Percentiles rank a stretch among this genome's conserved stretches.
These are phyloP conservation scores for Penicillium arizonense DNA, from an alignment of 495 filamentous ascomycete genomes.

Conservation along the genomic window DNA sequence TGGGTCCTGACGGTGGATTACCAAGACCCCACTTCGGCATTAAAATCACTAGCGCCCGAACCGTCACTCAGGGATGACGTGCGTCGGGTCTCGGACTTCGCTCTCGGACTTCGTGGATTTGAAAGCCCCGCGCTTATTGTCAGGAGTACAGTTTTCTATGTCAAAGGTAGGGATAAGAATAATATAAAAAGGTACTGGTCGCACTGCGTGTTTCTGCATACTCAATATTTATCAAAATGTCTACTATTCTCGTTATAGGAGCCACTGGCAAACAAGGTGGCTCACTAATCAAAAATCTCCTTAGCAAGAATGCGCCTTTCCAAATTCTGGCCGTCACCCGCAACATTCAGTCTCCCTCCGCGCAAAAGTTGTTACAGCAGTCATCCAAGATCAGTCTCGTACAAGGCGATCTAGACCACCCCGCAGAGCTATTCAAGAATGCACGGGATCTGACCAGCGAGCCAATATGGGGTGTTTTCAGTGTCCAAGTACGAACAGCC, in stretches of 20 bases:
- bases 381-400: constrained; percentile 51
- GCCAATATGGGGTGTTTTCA: constrained; percentile 54
- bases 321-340: constrained; percentile 72
- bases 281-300: constrained; percentile 56
- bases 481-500: constrained; percentile 33
- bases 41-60: too few relatives aligned
- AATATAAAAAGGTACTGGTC: too few relatives aligned
- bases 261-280: constrained; percentile 69
- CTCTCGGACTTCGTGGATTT: too few relatives aligned
- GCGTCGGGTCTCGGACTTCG: too few relatives aligned
- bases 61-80: too few relatives aligned
- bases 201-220: too few relatives aligned
- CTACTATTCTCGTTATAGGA: constrained; percentile 59
- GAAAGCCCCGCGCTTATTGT: too few relatives aligned
- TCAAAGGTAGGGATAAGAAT: too few relatives aligned
- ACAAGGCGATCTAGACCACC: constrained; percentile 54
- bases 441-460: constrained; percentile 38
- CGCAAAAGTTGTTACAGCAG: constrained; percentile 47
- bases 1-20: too few relatives aligned
- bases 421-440: constrained; percentile 50
- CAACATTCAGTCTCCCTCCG: constrained; percentile 49
- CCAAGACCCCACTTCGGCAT: too few relatives aligned
- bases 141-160: too few relatives aligned
- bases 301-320: constrained; percentile 42
- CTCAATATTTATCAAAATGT: not conserved